Evolutionary conservation across 495 filamentous ascomycete species (phyloP), one percentile per base, ranked within the genome.

Genomic region (Trichoderma reesei): DNA sequence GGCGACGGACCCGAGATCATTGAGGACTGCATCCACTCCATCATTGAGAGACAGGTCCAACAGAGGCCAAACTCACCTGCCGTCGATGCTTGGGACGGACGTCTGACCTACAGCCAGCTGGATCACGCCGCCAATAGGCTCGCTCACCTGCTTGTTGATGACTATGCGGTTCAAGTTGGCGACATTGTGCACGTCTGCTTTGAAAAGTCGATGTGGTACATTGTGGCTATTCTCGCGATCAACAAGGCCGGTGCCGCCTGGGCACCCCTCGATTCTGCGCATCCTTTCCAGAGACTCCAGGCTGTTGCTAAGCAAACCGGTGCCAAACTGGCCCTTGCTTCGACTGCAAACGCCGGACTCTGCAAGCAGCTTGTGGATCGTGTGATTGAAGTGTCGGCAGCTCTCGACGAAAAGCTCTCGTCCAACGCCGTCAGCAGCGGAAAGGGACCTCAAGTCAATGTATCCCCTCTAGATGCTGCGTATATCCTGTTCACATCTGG

Each of bases 91-190:
- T 61, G 60, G 60, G 60, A 61, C 20, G 60, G 60, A 14, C 26
- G 41, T 13, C 34, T 61, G 5, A 61, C 79, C 0, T 86, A 77
- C 67, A 66, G 61, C 3, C 74, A 86, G 64, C 71, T 87, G 37
- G 79, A 83, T 33, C 42, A 63, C 10, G 64, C 77, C n/a, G 69
- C 80, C 68, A 73, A 38, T 67, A 71, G 68, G 46, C 66, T 87
- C 20, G 81, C 82, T 8, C 71, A 64, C 20, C 72, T 75, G n/a
- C 69, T 84, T 34, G 69, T 75, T 46, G 65, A 60, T 0, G 70
- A 75, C 7, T 41, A 61, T n/a, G 81, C 83, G 5, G 78, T 86
- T 34, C 74, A 78, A 2, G 78, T 78, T 2, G 84, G 83, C 41
- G 73, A 70, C 0, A 64, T 85, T 2, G 74, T 81, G 7, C 79